Evolutionary conservation across 2,329 filamentous ascomycete genomes (phyloP), one percentile per base, ranked within the genome.

Genomic region (Emergomyces pasteurianus): DNA sequence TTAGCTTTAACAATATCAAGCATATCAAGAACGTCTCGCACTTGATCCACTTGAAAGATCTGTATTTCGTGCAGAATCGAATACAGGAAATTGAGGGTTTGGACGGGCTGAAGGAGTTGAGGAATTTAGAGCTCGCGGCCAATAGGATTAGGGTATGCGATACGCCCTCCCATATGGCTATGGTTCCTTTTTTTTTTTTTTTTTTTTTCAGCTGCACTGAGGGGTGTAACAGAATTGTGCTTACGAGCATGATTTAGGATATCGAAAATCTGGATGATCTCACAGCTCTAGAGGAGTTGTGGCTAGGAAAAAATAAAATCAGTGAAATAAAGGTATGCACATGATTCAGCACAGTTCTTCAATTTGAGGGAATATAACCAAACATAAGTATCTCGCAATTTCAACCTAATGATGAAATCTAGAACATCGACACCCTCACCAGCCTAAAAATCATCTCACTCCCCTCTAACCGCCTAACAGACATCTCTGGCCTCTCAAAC

Each of bases 1-100:
- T 99, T 58, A 95, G 89, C 74, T 99, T 96, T 83, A 99, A 99
- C 80, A 97, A 97, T 79, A 92, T 99, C 78, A 96, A 96, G 74
- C 92, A 96, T 75, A 95, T 99, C 78, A 96, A 95, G 75, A 86
- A 92, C 69, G 78, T 97, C 65, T 82, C 82, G 62, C 88, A 92
- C 68, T 78, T 99, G 62, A 86, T 78, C 26, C 82, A 90, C 59
- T 81, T 97, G 61, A 87, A 82, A 64, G 90, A 97, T 67, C 73
- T 99, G 2, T 99, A 88, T 73, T 89, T 99, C 67, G 90, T 97
- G 57, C 90, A 95, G 71, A 97, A 99, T 77, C 94, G 94, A 74
- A 95, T 99, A 71, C 82, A 83, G 66, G 86, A 80, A 60, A 96
- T 99, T 68, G 92, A 97, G 70, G 87, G 87, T 16, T 78, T 99